Evolutionary conservation across 2,329 filamentous ascomycete species (phyloP), one percentile per base, ranked within the genome.

Genomic region (Calonectria hongkongensis): DNA sequence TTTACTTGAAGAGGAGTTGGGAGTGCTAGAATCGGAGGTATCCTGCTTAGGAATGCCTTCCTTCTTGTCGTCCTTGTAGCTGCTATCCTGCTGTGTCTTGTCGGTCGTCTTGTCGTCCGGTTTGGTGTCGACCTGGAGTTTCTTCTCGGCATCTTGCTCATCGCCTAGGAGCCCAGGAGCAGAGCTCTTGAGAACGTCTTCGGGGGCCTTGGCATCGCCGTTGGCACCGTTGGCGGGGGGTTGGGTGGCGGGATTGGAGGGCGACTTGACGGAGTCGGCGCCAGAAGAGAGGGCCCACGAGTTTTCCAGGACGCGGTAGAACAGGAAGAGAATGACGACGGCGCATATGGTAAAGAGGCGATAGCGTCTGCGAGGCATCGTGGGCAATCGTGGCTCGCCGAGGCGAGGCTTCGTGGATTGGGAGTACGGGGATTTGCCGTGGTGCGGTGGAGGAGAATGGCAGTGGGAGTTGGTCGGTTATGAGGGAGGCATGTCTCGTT

Each of bases 321-420:
- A 82, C 66, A 90, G 85, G 73, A 93, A 85, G 63, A 91, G 82
- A 63, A 91, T 82, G 70, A 92, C 81, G 73, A 89, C 82, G 68
- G 91, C 88, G 77, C 88, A 88, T 73, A 91, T 80, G 41, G 91
- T 81, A 73, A 92, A 91, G 70, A 92, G 85, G 72, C 92, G 89
- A 79, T 92, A 92, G 80, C 91, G 87, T 78, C 92, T 87, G 65
- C 92, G 89, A 88, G 93, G 91, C 78, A 79, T 82, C 76, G 50
- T 72, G 66, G 70, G 58, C 51, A 65, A 62, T 73, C 63, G 74
- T 72, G 63, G 75, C 76, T 81, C 79, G 78, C 77, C 74, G 67
- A 70, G 54, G 77, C 76, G 77, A 81, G 78, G 63, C 77, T 80
- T 75, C 69, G 62, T 18, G 36, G 30, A 56, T 36, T 21, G 16